Percentiles rank a stretch among this genome's conserved stretches.
Conservation (phyloP, 495 filamentous ascomycete species). For the Letharia columbiana region DNA sequence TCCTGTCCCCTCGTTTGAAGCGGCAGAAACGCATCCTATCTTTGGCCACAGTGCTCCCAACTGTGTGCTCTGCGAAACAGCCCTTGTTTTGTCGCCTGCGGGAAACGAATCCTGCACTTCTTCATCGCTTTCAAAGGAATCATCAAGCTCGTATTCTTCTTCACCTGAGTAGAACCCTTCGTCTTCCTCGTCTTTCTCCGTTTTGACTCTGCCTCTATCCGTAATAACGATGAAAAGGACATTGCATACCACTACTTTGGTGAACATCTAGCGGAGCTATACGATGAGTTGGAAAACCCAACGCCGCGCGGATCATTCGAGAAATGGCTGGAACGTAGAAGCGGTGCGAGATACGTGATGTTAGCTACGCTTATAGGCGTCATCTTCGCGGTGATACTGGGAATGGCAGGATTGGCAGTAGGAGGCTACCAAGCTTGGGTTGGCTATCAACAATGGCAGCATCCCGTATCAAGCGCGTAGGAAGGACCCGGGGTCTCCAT, state of each 20-base stretch:
- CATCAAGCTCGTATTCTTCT: conserved; percentile 6
- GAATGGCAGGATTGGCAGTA: conserved; percentile 23
- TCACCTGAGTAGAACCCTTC: background rate
- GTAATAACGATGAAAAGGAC: conserved; percentile 28
- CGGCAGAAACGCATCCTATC: background rate
- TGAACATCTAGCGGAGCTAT: conserved; percentile 28
- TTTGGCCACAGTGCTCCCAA: background rate
- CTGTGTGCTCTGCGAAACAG: background rate
- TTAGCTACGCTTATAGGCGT: conserved; percentile 34
- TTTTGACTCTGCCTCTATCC: conserved; percentile 29
- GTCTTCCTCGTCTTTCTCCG: conserved; percentile 13
- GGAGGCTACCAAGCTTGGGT: conserved; percentile 24
- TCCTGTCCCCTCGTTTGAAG: background rate
- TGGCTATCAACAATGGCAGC: conserved; percentile 25
- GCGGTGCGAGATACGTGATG: conserved; percentile 34
- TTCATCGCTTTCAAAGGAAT: background rate
- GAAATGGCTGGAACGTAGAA: conserved; percentile 33
- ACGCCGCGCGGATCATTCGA: conserved; percentile 29
- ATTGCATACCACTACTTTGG: conserved; percentile 31
- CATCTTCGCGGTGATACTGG: conserved; percentile 23
- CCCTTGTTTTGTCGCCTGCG: background rate
- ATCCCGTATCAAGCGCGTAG: conserved; percentile 11
- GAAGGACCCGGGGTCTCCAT: background rate
- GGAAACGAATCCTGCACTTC: background rate
- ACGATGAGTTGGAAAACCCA: conserved; percentile 33